phyloP scores from a whole-genome alignment of 352 stramenopile genomes.

The Globisporangium abappressorium region DNA sequence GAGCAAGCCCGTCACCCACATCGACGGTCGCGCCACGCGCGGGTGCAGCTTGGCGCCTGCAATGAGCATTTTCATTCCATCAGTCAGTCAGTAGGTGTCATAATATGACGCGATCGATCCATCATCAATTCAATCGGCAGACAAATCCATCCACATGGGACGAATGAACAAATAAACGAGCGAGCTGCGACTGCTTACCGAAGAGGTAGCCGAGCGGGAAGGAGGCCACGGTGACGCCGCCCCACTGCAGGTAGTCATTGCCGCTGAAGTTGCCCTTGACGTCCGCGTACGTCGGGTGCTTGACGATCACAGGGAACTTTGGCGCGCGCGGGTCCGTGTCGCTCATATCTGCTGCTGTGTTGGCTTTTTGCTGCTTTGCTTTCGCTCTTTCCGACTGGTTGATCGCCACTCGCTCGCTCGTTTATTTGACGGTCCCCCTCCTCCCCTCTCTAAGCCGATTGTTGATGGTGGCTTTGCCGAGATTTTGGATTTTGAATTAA shows the following conservation, averaged over 20 bases:
- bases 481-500: background rate
- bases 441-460: background rate
- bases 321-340: constrained; percentile 56
- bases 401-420: constrained; percentile 15
- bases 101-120: background rate
- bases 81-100: background rate
- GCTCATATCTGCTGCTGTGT: constrained; percentile 34
- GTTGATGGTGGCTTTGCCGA: background rate
- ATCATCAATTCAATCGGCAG: background rate
- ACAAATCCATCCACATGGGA: background rate
- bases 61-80: background rate
- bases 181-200: constrained; percentile 37
- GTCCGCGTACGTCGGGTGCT: constrained; percentile 76
- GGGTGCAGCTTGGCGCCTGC: constrained; percentile 62
- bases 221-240: constrained; percentile 55
- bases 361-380: background rate
- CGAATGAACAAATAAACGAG: background rate
- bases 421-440: constrained; percentile 2
- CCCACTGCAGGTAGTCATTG: constrained; percentile 62
- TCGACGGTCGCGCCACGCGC: constrained; percentile 59
- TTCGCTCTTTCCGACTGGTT: constrained; percentile 8
- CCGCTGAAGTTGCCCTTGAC: constrained; percentile 65
- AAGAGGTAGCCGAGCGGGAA: constrained; percentile 79
- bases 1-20: constrained; percentile 72
- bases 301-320: constrained; percentile 74